These are phyloP conservation scores for Penicillium sp. DNA, from an alignment of 2,329 filamentous ascomycete genomes.

Conservation along the genomic window DNA sequence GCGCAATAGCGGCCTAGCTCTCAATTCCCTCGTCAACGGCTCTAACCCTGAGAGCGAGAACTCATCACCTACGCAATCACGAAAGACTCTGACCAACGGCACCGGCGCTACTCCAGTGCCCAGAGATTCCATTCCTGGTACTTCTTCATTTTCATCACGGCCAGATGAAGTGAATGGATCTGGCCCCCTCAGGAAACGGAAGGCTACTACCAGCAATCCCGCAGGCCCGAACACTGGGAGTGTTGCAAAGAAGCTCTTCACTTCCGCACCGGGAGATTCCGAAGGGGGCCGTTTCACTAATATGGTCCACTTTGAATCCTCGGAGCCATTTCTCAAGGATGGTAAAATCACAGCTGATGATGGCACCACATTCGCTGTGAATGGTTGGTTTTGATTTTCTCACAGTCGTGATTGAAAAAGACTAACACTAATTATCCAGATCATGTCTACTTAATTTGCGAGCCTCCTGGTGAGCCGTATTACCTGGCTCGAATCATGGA, in stretches of 20 bases:
- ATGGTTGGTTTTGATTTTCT: slow-evolving; percentile 63
- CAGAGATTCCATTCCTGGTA: slow-evolving; percentile 55
- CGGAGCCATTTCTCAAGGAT: slow-evolving; percentile 66
- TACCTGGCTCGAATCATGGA: slow-evolving; percentile 98
- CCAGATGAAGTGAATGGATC: slow-evolving; percentile 43
- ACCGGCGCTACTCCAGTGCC: slow-evolving; percentile 31
- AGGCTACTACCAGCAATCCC: slow-evolving; percentile 58
- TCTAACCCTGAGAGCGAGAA: slow-evolving; percentile 40
- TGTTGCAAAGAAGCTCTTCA: slow-evolving; percentile 38
- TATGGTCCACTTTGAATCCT: slow-evolving; percentile 82
- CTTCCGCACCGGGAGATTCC: slow-evolving; percentile 30
- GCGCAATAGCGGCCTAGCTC: slow-evolving; percentile 26
- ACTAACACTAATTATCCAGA: slow-evolving; percentile 46
- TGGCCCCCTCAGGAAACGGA: slow-evolving; percentile 74
- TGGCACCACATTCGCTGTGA: slow-evolving; percentile 75
- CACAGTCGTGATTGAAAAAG: background rate
- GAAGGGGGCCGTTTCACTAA: slow-evolving; percentile 62
- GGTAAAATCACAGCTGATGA: slow-evolving; percentile 85
- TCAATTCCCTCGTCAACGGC: slow-evolving; percentile 29
- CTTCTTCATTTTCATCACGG: slow-evolving; percentile 57
- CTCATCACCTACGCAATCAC: slow-evolving; percentile 37
- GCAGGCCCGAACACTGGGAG: slow-evolving; percentile 30
- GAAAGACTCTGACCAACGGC: slow-evolving; percentile 39
- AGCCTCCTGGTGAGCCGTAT: slow-evolving; percentile 96
- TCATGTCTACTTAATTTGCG: slow-evolving; percentile 93